Evolutionary conservation across 1,284 basidiomycete species (phyloP).

Genomic region (Ganoderma multipileum): DNA sequence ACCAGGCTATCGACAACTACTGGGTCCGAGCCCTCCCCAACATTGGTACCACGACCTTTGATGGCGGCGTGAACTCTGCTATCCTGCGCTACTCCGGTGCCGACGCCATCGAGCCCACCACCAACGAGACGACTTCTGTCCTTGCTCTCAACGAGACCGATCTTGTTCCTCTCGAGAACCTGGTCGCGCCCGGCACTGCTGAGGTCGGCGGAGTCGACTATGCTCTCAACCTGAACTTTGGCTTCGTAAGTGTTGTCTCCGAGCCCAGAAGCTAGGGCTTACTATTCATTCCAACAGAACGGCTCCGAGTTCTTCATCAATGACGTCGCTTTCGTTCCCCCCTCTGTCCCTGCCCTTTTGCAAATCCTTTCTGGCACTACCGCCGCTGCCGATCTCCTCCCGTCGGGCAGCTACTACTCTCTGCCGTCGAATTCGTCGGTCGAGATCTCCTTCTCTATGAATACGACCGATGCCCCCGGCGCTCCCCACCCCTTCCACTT

Average conservation of each 20-base stretch:
- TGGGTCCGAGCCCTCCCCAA: conserved; percentile 45
- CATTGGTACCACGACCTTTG: conserved; percentile 35
- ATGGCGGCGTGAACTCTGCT: conserved; percentile 44
- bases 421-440: conserved; percentile 38
- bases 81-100: conserved; percentile 44
- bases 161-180: conserved; percentile 28
- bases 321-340: conserved; percentile 30
- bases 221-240: conserved; percentile 8
- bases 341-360: conserved; percentile 21
- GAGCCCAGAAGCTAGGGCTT: background rate
- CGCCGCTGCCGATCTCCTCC: conserved; percentile 35
- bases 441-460: conserved; percentile 40
- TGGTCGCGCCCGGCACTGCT: conserved; percentile 8
- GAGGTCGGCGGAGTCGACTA: conserved; percentile 13
- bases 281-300: conserved; percentile 4
- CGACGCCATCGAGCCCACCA: conserved; percentile 47
- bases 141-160: conserved; percentile 37
- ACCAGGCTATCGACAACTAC: conserved; percentile 42
- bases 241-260: conserved; percentile 25
- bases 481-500: conserved; percentile 46
- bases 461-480: conserved; percentile 29
- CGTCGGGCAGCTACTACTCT: conserved; percentile 37
- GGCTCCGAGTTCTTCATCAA: conserved; percentile 36
- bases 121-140: conserved; percentile 35
- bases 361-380: conserved; percentile 31